phyloP scores from a whole-genome alignment of 164 flowering plant species.

The Vitis cinerea region DNA sequence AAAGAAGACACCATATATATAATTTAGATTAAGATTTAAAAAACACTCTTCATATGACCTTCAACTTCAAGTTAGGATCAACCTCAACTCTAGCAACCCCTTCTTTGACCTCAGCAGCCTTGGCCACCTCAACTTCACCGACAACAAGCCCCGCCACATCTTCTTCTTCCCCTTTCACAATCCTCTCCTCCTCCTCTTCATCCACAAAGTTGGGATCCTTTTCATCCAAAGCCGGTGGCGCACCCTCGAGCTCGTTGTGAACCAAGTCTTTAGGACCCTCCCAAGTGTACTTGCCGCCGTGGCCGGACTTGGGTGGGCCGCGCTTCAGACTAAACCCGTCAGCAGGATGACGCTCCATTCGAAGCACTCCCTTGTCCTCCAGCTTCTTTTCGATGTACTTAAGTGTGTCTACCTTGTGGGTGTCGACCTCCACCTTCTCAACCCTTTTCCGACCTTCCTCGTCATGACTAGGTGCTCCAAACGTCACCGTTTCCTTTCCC shows the following conservation, averaged over 20 bases:
- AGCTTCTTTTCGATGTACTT: constrained; percentile 68
- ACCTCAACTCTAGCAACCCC: constrained; percentile 73
- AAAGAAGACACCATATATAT: no score
- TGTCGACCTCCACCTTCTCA: constrained; percentile 41
- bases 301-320: constrained; percentile 64
- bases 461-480: constrained; percentile 39
- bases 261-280: constrained; percentile 53
- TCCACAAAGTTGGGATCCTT: constrained; percentile 72
- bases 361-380: constrained; percentile 59
- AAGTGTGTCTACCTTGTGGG: constrained; percentile 47
- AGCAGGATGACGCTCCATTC: constrained; percentile 71
- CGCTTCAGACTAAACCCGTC: constrained; percentile 39
- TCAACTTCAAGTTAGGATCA: constrained; percentile 38
- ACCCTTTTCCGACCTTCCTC: constrained; percentile 56
- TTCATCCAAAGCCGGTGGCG: constrained; percentile 59
- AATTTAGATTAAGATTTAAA: neutral
- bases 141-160: constrained; percentile 37
- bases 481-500: constrained; percentile 22
- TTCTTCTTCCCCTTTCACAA: constrained; percentile 21
- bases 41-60: neutral
- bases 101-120: constrained; percentile 43
- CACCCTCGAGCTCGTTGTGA: constrained; percentile 37
- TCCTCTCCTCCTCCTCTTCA: constrained; percentile 41
- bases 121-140: constrained; percentile 63
- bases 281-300: constrained; percentile 94